Percentiles rank a stretch among this genome's conserved stretches.
Evolutionary conservation across 1,284 basidiomycete species (phyloP).

Genomic region (Cryptococcus sp.): DNA sequence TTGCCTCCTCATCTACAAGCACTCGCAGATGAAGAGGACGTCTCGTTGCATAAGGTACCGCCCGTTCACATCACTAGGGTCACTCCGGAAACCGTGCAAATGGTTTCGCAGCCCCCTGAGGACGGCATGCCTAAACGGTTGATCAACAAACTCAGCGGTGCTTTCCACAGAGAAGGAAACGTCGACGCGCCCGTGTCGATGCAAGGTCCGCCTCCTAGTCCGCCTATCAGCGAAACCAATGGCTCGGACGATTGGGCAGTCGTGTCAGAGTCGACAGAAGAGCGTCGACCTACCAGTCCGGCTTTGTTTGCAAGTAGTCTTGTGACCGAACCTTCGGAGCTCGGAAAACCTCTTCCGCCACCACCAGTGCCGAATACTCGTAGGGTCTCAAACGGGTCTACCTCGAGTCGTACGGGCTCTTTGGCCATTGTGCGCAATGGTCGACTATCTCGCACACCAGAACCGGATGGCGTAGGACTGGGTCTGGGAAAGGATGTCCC

Average conservation of each 20-base stretch:
- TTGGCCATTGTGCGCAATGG: conserved; percentile 42
- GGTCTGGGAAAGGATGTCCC: conserved; percentile 22
- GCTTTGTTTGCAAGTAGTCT: conserved; percentile 28
- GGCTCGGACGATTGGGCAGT: conserved; percentile 11
- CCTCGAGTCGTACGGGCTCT: conserved; percentile 43
- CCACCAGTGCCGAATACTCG: conserved; percentile 15
- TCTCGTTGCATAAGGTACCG: conserved; percentile 8
- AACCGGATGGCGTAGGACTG: conserved; percentile 9
- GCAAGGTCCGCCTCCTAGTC: conserved; percentile 50
- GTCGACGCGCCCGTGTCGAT: conserved; percentile 17
- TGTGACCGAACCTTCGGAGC: conserved; percentile 25
- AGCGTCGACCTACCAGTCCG: neutral
- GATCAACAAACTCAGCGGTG: conserved; percentile 39
- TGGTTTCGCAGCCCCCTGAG: conserved; percentile 24
- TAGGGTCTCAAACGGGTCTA: conserved; percentile 29
- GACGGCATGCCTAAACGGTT: conserved; percentile 17
- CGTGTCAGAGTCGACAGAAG: conserved; percentile 11
- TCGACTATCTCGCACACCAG: conserved; percentile 26
- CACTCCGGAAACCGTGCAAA: conserved; percentile 33
- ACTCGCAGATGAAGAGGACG: conserved; percentile 14
- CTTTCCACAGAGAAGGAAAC: conserved; percentile 28
- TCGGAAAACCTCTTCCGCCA: conserved; percentile 11
- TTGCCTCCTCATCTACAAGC: conserved; percentile 31
- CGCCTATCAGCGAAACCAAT: conserved; percentile 42
- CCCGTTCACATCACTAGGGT: conserved; percentile 46